These are phyloP conservation scores for Nevesoporus exiguus DNA, from an alignment of 768 basidiomycete genomes.

Conservation along the genomic window DNA sequence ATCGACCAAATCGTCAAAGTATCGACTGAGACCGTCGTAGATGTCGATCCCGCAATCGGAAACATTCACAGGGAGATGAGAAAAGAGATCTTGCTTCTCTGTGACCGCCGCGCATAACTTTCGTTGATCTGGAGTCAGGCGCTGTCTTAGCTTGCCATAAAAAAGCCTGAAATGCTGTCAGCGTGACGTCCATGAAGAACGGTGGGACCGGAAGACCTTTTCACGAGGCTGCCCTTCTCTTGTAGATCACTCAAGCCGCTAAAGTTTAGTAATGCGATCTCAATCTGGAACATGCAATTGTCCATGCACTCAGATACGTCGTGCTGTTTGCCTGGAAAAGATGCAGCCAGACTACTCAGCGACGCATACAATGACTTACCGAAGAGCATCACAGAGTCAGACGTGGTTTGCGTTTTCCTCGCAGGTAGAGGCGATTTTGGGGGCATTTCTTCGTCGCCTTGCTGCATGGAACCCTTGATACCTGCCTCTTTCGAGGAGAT, in stretches of 20 bases:
- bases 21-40: constrained; percentile 89
- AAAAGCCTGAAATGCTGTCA: constrained; percentile 55
- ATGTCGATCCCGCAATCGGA: constrained; percentile 85
- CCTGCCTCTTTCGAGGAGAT: constrained; percentile 29
- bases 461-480: constrained; percentile 25
- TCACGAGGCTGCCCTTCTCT: constrained; percentile 76
- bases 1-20: constrained; percentile 87
- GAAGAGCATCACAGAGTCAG: constrained; percentile 88
- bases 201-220: constrained; percentile 49
- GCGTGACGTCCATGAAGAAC: not conserved
- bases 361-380: constrained; percentile 44
- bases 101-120: constrained; percentile 57
- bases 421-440: constrained; percentile 59
- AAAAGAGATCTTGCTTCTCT: constrained; percentile 90
- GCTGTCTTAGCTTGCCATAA: constrained; percentile 83
- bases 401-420: constrained; percentile 46
- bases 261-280: constrained; percentile 83
- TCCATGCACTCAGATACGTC: constrained; percentile 99
- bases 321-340: constrained; percentile 78
- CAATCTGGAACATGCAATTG: constrained; percentile 98
- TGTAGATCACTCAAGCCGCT: constrained; percentile 39
- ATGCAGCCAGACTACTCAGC: not conserved
- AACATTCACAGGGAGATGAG: constrained; percentile 92
- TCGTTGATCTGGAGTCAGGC: constrained; percentile 38
- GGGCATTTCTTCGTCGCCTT: constrained; percentile 22